phyloP scores from a whole-genome alignment of 768 basidiomycete genomes.

The Boletus rex-veris region DNA sequence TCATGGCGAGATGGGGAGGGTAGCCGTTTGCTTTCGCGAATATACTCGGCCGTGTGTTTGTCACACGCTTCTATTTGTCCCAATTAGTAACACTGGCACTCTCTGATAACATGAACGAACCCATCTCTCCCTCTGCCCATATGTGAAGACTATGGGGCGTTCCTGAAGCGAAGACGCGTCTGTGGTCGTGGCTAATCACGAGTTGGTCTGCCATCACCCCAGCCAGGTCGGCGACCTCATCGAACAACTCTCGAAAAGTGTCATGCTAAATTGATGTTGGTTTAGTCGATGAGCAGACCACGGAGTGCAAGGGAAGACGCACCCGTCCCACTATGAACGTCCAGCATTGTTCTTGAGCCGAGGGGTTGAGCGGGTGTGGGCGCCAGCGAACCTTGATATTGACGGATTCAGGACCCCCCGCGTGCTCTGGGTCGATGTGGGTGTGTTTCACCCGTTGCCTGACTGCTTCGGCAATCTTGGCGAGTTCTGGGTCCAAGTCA shows the following conservation, averaged over 20 bases:
- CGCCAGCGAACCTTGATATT: slow-evolving; percentile 59
- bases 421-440: slow-evolving; percentile 21
- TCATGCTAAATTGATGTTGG: slow-evolving; percentile 46
- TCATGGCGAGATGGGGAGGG: slow-evolving; percentile 20
- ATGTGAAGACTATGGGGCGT: slow-evolving; percentile 64
- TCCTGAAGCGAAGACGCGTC: slow-evolving; percentile 65
- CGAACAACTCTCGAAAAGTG: slow-evolving; percentile 61
- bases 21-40: slow-evolving; percentile 38
- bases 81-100: slow-evolving; percentile 6
- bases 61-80: slow-evolving; percentile 58
- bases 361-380: slow-evolving; percentile 54
- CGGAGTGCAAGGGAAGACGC: slow-evolving; percentile 13
- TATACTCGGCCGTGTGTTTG: slow-evolving; percentile 57
- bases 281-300: background rate
- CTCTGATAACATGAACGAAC: slow-evolving; percentile 36
- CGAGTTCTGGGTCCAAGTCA: slow-evolving; percentile 60
- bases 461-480: slow-evolving; percentile 46
- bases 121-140: slow-evolving; percentile 65
- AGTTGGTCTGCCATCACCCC: slow-evolving; percentile 48
- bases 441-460: slow-evolving; percentile 28
- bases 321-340: slow-evolving; percentile 60
- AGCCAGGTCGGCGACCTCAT: slow-evolving; percentile 61
- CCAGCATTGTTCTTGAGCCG: slow-evolving; percentile 41
- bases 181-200: slow-evolving; percentile 57
- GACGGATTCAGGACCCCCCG: slow-evolving; percentile 39